Base-by-base conservation (phyloP, 148 eudicot genomes). In the Camellia sinensis region DNA sequence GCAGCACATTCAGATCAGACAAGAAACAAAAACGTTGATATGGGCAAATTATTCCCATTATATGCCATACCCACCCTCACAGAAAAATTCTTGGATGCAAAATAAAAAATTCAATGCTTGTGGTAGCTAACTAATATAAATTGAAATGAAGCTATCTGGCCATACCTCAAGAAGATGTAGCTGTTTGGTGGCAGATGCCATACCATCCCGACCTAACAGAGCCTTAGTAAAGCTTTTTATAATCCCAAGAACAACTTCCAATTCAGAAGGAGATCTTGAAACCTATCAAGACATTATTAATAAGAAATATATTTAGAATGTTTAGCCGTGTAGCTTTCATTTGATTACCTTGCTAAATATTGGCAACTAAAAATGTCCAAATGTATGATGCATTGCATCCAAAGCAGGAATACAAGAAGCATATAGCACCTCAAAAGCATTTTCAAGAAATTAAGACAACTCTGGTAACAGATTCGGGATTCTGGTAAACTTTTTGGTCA, bases 111-210 rank as follows among this genome's bases (percentile, higher is more conserved):
- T 18, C 3, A 76, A 63, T 59, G 57, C 59, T 52, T 13, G 22
- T 45, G 44, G 79, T 14, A 17, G 54, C 68, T 75, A 18, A 60
- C 19, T 22, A 48, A 11, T 13, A 4, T 21, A 19, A 8, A 44
- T 37, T 22, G 43, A 77, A 74, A 78, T n/a, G 61, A 11, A 67
- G 21, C 40, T 75, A 37, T 29, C 71, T 74, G 19, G 59, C 6
- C 88, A 80, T 86, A 95, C 99, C 94, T 95, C 99, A 65, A 95
- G 95, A 84, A 87, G 91, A 80, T 78, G 82, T 60, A 95, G 84
- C 80, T 93, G 99, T 73, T 85, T 86, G 83, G 74, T 88, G 74
- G 99, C 97, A 54, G 86, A 87, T 67, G 86, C 85, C 78, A 80
- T 63, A 29, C 89, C 89, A 59, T 91, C 92, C 86, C 81, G 87